Conservation (phyloP, 2,329 filamentous ascomycete species). For the Taxawa tesnikishii region DNA sequence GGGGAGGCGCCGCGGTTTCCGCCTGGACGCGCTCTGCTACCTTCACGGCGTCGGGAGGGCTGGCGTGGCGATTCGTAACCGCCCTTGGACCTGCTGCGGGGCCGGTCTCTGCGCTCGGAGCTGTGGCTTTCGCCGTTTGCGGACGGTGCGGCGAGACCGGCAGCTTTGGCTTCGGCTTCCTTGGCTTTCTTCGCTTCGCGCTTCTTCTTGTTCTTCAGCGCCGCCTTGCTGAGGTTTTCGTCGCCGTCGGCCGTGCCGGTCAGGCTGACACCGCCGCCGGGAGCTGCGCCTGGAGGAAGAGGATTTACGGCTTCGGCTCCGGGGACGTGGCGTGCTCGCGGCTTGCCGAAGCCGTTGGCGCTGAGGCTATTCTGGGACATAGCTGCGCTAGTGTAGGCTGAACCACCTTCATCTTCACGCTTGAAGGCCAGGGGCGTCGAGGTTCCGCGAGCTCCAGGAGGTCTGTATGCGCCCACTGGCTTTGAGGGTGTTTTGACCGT, state of each 20-base stretch:
- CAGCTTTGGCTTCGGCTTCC: slow-evolving; percentile 55
- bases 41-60: slow-evolving; percentile 13
- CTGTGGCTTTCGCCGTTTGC: slow-evolving; percentile 27
- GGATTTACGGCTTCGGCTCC: slow-evolving; percentile 64
- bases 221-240: slow-evolving; percentile 68
- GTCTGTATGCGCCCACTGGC: slow-evolving; percentile 91
- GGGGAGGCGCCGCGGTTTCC: slow-evolving; percentile 1
- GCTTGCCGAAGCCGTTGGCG: slow-evolving; percentile 70
- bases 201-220: slow-evolving; percentile 98
- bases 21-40: slow-evolving; percentile 13
- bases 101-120: slow-evolving; percentile 15
- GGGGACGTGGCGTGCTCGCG: slow-evolving; percentile 65
- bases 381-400: slow-evolving; percentile 74
- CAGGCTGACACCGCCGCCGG: slow-evolving; percentile 53
- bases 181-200: slow-evolving; percentile 84
- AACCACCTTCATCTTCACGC: slow-evolving; percentile 91
- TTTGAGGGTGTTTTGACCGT: slow-evolving; percentile 92
- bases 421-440: slow-evolving; percentile 89
- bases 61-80: slow-evolving; percentile 15
- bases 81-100: slow-evolving; percentile 20
- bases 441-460: slow-evolving; percentile 81
- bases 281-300: slow-evolving; percentile 55
- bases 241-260: slow-evolving; percentile 53
- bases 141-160: slow-evolving; percentile 30
- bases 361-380: slow-evolving; percentile 49